Percentiles rank a stretch among this genome's conserved stretches.
Evolutionary conservation across 768 basidiomycete genomes (phyloP).

Genomic region (Termitomyces sp.): DNA sequence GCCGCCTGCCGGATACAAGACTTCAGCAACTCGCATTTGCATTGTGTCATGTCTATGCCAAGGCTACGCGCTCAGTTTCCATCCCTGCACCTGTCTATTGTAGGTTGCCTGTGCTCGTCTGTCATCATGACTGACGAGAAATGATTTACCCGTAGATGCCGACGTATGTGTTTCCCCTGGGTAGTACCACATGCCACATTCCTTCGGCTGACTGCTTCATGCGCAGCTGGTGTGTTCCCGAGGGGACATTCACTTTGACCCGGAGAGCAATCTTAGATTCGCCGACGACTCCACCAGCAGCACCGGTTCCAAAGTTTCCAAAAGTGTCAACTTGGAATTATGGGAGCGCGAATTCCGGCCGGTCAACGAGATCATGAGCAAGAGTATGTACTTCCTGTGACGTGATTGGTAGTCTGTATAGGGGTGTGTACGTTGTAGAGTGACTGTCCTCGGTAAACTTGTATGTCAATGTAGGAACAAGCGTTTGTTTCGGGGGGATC

Average conservation of each 20-base stretch:
- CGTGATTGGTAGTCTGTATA: not conserved
- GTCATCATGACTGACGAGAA: conserved; percentile 1
- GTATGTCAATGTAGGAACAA: not conserved
- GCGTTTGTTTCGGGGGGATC: not conserved
- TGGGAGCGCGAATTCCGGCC: conserved; percentile 18
- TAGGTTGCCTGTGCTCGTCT: conserved; percentile 23
- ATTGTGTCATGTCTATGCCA: conserved; percentile 63
- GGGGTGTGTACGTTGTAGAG: not conserved
- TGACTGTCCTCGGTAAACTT: not conserved
- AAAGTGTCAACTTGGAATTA: conserved; percentile 13
- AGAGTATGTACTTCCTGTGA: conserved; percentile 21
- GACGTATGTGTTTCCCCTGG: conserved; percentile 31
- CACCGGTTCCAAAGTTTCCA: conserved; percentile 6
- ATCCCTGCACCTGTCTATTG: conserved; percentile 69
- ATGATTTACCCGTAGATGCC: conserved; percentile 34
- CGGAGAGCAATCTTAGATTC: conserved; percentile 12
- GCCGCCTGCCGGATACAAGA: conserved; percentile 13
- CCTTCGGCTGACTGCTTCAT: conserved; percentile 1
- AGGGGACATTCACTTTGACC: conserved; percentile 40
- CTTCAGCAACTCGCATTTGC: conserved; percentile 41
- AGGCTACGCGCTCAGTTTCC: conserved; percentile 64
- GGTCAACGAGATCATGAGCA: conserved; percentile 12
- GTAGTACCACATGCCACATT: not conserved
- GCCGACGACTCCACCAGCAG: conserved; percentile 19
- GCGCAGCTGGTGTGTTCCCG: conserved; percentile 46